These are phyloP conservation scores for Paramecium pentaurelia DNA, from an alignment of 73 alveolate genomes.

Conservation along the genomic window DNA sequence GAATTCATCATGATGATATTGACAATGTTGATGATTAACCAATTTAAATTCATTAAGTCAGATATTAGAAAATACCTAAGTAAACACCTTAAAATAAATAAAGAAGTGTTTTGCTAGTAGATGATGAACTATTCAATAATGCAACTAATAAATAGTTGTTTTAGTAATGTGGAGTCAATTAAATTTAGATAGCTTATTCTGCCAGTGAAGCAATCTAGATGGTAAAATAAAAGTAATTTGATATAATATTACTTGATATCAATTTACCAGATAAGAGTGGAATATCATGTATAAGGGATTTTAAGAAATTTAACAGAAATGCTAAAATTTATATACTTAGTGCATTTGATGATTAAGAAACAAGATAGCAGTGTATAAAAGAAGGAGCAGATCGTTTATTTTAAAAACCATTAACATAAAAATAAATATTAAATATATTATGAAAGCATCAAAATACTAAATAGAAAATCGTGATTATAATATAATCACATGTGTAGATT, in stretches of 20 bases:
- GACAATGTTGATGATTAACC: background rate
- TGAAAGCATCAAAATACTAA: slow-evolving; percentile 24
- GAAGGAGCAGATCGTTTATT: background rate
- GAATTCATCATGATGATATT: background rate
- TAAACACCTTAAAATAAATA: slow-evolving; percentile 3
- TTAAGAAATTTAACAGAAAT: background rate
- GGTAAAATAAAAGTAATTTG: background rate
- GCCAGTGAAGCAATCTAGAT: slow-evolving; percentile 8
- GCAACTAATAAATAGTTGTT: background rate
- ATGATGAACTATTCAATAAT: slow-evolving; percentile 22
- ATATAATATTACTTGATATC: background rate
- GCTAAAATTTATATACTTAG: background rate
- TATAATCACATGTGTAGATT: background rate
- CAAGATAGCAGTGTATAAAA: background rate
- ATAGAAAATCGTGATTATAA: slow-evolving; percentile 29
- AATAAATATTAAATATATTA: background rate
- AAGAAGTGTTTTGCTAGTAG: slow-evolving; percentile 24
- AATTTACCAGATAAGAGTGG: slow-evolving; percentile 23
- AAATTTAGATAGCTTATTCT: background rate
- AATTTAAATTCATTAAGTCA: background rate
- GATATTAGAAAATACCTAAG: background rate
- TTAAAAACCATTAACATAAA: background rate
- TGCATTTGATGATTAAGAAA: slow-evolving; percentile 24
- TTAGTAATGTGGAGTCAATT: background rate
- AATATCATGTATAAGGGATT: background rate